Evolutionary conservation across 345 rosid species (phyloP).

Genomic region (Triadica sebifera): DNA sequence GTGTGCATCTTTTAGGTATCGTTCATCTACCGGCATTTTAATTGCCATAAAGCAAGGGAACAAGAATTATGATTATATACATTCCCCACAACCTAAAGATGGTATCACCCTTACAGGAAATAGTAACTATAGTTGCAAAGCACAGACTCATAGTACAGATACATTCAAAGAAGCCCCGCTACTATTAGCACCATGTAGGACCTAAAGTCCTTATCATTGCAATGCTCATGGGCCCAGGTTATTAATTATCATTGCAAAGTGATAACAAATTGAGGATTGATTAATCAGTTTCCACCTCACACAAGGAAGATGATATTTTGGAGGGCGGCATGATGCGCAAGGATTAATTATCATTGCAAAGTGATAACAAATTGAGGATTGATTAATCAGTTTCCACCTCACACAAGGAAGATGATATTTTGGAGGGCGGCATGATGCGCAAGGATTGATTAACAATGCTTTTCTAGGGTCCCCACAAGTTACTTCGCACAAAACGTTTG

Average conservation of each 20-base stretch:
- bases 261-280: conserved; percentile 9
- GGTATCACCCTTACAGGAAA: not conserved
- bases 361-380: conserved; percentile 8
- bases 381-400: conserved; percentile 17
- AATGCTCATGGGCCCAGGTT: not conserved
- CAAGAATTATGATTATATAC: not conserved
- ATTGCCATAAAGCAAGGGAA: not conserved
- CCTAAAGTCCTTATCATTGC: not conserved
- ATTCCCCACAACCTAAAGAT: conserved; percentile 4
- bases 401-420: conserved; percentile 18
- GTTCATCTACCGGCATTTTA: conserved; percentile 12
- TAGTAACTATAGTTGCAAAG: not conserved
- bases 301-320: conserved; percentile 16
- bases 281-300: conserved; percentile 18
- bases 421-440: not conserved
- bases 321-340: not conserved
- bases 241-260: not conserved
- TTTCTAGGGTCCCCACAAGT: conserved; percentile 3
- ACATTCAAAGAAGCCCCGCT: not conserved
- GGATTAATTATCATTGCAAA: not conserved
- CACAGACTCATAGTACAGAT: not conserved
- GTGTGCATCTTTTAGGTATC: not conserved
- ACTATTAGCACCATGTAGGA: conserved; percentile 6
- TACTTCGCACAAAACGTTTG: not conserved
- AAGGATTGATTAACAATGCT: not conserved